These are phyloP conservation scores for Auriscalpium vulgare DNA, from an alignment of 768 basidiomycete species.

Conservation along the genomic window DNA sequence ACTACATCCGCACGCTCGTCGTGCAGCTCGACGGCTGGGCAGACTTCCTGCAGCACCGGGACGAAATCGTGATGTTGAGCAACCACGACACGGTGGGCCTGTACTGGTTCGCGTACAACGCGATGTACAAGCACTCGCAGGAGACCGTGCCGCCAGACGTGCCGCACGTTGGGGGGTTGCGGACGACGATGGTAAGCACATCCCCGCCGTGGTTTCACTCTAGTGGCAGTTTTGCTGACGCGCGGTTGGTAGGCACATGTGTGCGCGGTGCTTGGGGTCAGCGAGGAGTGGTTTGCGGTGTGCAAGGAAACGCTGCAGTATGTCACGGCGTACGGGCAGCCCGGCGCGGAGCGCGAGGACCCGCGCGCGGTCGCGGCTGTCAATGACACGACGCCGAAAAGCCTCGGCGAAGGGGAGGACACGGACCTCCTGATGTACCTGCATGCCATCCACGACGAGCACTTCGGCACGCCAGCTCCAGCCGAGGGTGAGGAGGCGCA, in stretches of 20 bases:
- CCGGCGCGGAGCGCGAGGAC: constrained; percentile 4
- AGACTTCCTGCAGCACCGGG: no score
- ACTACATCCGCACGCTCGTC: no score
- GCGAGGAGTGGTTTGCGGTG: constrained; percentile 8
- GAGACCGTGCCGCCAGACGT: neutral
- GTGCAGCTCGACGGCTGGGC: no score
- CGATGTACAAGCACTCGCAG: neutral
- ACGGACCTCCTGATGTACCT: no score
- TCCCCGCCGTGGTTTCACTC: neutral
- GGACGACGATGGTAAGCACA: constrained; percentile 2
- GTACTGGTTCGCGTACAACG: neutral
- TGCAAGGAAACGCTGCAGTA: constrained; percentile 10
- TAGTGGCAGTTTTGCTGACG: neutral
- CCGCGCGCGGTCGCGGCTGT: constrained; percentile 3
- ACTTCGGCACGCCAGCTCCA: no score
- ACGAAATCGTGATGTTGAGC: neutral
- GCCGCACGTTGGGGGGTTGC: neutral
- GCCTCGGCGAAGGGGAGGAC: no score
- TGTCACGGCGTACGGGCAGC: constrained; percentile 5
- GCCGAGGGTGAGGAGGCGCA: no score
- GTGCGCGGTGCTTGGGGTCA: constrained; percentile 3
- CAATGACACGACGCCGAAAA: constrained; percentile 8
- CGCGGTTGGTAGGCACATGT: neutral
- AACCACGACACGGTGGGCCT: neutral
- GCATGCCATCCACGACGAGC: no score